Base-by-base conservation (phyloP, 129 eudicot species). In the Lactuca saligna region DNA sequence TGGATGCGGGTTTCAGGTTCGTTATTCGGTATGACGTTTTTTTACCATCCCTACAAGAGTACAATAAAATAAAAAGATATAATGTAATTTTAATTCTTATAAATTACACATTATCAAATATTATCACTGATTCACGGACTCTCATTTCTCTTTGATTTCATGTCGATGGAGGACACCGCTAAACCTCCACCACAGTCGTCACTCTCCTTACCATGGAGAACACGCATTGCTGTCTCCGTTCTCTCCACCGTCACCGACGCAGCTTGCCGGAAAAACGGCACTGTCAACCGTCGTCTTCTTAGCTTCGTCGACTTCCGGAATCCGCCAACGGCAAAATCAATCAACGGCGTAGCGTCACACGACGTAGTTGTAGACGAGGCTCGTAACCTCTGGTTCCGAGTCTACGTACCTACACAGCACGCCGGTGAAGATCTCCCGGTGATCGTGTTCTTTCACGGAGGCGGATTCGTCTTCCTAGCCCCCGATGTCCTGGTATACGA, bases 281-380 rank as follows among this genome's bases (percentile, higher is more conserved):
- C 88, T 8, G 63, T 83, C 38, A 83, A 74, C 80, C 88, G 88
- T 41, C 78, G 72, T 39, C 68, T 76, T 35, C 69, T 68, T 17
- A 69, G 46, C 17, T 14, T 82, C 50, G n/a, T 60, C 71, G 41
- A 70, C 35, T 29, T 66, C 78, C 60, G 42, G 12, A 13, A 13
- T 20, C 34, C 69, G 32, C 35, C 80, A 4, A 60, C 37, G 15
- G 34, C 75, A 31, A 68, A 59, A 7, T 34, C 80, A 1, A 1
- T 50, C 15, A 65, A 74, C 49, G 78, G 78, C 34, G 72, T 74
- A 16, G 49, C 8, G 17, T 20, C 78, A 17, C 65, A 57, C n/a
- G 78, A 74, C 51, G 72, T 74, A 5, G 71, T 67, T 14, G 65
- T 74, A n/a, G 78, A 74, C 17, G 66, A 35, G 6, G 14, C 48